These are phyloP conservation scores for Cyclocybe aegerita DNA, from an alignment of 768 basidiomycete species.

Conservation along the genomic window DNA sequence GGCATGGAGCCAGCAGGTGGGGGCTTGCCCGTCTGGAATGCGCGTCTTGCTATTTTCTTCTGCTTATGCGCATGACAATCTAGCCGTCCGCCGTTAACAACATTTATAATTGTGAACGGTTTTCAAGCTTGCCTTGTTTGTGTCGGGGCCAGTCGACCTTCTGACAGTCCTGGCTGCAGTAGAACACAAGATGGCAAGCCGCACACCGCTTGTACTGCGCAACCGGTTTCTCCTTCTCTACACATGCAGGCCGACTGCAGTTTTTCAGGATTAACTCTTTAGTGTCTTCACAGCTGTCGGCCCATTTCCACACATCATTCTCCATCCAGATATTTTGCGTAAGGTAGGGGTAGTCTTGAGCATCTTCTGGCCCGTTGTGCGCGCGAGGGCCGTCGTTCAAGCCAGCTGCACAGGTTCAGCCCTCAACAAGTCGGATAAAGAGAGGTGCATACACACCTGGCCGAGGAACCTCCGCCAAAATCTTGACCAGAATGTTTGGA, in stretches of 20 bases:
- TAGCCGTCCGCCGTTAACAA: no score
- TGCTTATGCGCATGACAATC: no score
- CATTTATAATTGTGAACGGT: no score
- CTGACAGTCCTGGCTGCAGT: no score
- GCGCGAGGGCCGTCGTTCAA: constrained; percentile 26
- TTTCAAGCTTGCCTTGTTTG: no score
- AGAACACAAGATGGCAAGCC: constrained; percentile 27
- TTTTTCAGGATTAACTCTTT: constrained; percentile 29
- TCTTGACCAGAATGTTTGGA: constrained; percentile 35
- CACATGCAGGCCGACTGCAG: constrained; percentile 32
- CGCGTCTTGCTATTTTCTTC: no score
- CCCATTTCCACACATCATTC: constrained; percentile 44
- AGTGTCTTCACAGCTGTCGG: constrained; percentile 30
- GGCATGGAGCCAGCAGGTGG: no score
- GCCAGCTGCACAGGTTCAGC: constrained; percentile 17
- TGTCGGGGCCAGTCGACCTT: no score
- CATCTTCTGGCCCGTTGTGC: constrained; percentile 39
- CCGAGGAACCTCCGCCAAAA: constrained; percentile 33
- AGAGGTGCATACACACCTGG: constrained; percentile 28
- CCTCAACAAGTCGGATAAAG: background rate
- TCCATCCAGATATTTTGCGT: constrained; percentile 45
- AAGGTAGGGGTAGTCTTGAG: constrained; percentile 46
- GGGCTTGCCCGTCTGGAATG: no score
- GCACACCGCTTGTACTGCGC: constrained; percentile 41
- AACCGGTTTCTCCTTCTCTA: constrained; percentile 27